Evolutionary conservation across 345 rosid genomes (phyloP).

Genomic region (Euphorbia pulcherrima): DNA sequence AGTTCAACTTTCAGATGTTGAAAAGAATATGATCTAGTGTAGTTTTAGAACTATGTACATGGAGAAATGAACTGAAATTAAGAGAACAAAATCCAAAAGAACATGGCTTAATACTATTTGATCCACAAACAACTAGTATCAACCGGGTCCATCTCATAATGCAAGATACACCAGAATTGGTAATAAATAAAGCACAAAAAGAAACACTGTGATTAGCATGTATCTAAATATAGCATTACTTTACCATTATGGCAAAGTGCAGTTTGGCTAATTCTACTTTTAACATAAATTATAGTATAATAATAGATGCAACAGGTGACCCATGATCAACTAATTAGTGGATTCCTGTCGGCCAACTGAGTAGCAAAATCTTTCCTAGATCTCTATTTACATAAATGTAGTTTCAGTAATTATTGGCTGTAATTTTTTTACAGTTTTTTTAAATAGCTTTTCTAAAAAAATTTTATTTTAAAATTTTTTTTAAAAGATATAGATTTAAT

Average conservation of each 20-base stretch:
- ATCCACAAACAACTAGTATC: no score
- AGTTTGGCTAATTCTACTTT: constrained; percentile 15
- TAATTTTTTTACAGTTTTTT: background rate
- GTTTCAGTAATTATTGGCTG: background rate
- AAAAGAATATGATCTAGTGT: no score
- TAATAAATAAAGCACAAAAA: background rate
- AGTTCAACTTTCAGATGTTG: no score
- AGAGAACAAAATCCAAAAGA: no score
- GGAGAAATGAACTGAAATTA: no score
- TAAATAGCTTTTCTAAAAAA: no score
- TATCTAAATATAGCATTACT: background rate
- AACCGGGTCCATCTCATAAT: background rate
- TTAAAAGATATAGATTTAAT: no score
- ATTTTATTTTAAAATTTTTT: no score
- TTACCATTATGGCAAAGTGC: constrained; percentile 2
- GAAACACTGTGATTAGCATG: background rate
- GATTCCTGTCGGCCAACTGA: constrained; percentile 32
- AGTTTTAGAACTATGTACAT: no score
- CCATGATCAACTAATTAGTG: constrained; percentile 3
- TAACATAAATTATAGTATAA: constrained; percentile 13
- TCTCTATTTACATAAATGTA: background rate
- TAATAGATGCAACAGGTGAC: constrained; percentile 15
- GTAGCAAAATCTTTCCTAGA: no score
- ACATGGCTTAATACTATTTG: no score
- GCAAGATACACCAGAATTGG: background rate